Percentiles rank a stretch among this genome's conserved stretches.
Evolutionary conservation across 2,329 filamentous ascomycete species (phyloP).

Genomic region (Paecilomyces fulvus): DNA sequence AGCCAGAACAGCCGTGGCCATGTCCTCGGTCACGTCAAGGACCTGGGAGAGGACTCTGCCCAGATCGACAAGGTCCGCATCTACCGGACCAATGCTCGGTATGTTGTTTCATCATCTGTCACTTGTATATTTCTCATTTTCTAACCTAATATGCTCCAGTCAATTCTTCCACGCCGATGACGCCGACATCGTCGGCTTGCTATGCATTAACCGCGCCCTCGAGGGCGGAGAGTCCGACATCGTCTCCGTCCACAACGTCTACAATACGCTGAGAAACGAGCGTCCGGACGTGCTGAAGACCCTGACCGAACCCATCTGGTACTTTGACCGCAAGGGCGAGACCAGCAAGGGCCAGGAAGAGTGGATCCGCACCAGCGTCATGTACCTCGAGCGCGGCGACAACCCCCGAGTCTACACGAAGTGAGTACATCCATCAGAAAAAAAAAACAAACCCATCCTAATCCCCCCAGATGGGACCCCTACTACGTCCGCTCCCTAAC

Average conservation of each 20-base stretch:
- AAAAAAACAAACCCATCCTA: constrained; percentile 1
- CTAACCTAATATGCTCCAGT: constrained; percentile 19
- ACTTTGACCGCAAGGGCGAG: constrained; percentile 88
- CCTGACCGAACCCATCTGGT: constrained; percentile 73
- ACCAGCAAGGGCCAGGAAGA: constrained; percentile 63
- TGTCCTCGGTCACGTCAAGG: constrained; percentile 82
- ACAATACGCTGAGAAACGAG: constrained; percentile 67
- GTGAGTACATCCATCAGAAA: constrained; percentile 21
- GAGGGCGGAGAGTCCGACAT: constrained; percentile 82
- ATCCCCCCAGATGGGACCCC: constrained; percentile 59
- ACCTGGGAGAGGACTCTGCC: constrained; percentile 70
- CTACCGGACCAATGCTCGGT: constrained; percentile 74
- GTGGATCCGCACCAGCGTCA: constrained; percentile 62
- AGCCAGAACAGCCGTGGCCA: constrained; percentile 79
- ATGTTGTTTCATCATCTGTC: constrained; percentile 9
- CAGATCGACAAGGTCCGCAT: constrained; percentile 84
- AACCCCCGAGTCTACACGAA: constrained; percentile 67
- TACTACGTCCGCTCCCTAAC: constrained; percentile 73
- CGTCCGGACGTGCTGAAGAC: constrained; percentile 70
- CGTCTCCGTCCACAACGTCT: constrained; percentile 69
- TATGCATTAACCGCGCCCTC: constrained; percentile 69
- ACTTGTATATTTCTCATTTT: background rate
- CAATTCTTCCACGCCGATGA: constrained; percentile 86
- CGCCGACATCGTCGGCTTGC: constrained; percentile 70
- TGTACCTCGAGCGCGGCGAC: constrained; percentile 65